Conservation (phyloP, 495 filamentous ascomycete genomes). For the Penicillium parvum region DNA sequence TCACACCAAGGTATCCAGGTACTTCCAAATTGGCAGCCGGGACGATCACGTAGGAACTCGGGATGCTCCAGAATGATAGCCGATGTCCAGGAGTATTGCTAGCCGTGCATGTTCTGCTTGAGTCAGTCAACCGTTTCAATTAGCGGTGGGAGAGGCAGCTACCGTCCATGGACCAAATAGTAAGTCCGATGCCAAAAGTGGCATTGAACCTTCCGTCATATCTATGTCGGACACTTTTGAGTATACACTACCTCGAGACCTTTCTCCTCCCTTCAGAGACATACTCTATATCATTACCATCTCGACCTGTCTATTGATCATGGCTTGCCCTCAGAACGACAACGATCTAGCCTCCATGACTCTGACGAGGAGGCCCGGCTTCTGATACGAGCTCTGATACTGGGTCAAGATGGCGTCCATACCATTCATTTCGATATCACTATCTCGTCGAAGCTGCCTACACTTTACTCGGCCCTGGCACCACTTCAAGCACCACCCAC, state of each 20-base stretch:
- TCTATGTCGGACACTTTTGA: too few relatives aligned
- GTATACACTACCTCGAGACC: too few relatives aligned
- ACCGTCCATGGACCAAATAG: too few relatives aligned
- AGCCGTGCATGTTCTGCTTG: conserved; percentile 30
- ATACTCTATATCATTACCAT: conserved; percentile 11
- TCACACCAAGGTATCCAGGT: conserved; percentile 36
- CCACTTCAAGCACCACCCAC: conserved; percentile 9
- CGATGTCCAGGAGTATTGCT: conserved; percentile 46
- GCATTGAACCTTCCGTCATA: too few relatives aligned
- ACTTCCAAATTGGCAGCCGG: conserved; percentile 52
- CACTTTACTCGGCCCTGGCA: conserved; percentile 10
- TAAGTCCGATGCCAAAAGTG: too few relatives aligned
- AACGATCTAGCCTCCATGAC: too few relatives aligned
- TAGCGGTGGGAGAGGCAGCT: background rate
- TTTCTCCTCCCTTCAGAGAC: conserved; percentile 24
- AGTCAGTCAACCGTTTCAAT: background rate
- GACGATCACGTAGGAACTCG: conserved; percentile 52
- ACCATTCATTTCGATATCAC: conserved; percentile 6
- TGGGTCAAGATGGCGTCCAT: background rate
- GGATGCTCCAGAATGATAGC: conserved; percentile 49
- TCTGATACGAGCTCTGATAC: too few relatives aligned
- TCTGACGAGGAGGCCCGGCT: too few relatives aligned
- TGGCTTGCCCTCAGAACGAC: too few relatives aligned
- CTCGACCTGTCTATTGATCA: background rate
- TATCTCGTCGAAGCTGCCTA: conserved; percentile 20